Base-by-base conservation (phyloP, 2,329 filamentous ascomycete species). In the Fusarium tuaranense region DNA sequence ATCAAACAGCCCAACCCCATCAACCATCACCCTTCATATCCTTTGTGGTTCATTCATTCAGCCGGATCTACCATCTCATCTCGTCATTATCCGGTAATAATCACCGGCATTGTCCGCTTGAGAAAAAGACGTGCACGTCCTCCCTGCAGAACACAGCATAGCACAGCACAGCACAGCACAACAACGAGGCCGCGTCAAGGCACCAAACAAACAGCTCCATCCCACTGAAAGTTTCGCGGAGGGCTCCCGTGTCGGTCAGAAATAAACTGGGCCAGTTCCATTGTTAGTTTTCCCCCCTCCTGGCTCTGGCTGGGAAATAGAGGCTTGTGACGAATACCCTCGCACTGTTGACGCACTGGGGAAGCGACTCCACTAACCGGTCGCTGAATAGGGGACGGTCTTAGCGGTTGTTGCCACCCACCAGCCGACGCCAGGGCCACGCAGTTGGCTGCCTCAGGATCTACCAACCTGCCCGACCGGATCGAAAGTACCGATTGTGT, bases 361-460 rank as follows among this genome's bases (percentile, higher is more conserved):
- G 63, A 3, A n/a, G 0, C 2, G 38, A 46, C 69, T 65, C 76
- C 76, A 78, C 76, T 78, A 72, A 75, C 64, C 39, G 62, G 39
- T 71, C 69, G 67, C 75, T 74, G 69, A 69, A 76, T 69, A 78
- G 76, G 68, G 70, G 71, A 74, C 70, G 46, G 65, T 72, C 69
- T 75, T 76, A 76, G 74, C 76, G 76, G 70, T 73, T 73, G 64
- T 74, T 77, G 75, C 73, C 73, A 75, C 70, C 64, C 71, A 69
- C 71, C 70, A 69, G 65, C 65, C 63, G 41, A 44, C 69, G 63
- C 66, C 73, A 71, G 70, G 67, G 65, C 70, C 63, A 74, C 69
- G 65, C 73, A 64, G 69, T 76, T 79, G 71, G 78, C 60, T 79
- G 77, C 78, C 78, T 79, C 78, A 78, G 76, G 77, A 78, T 63